These are phyloP conservation scores for Hypomyces rosellus DNA, from an alignment of 2,329 filamentous ascomycete species.

Conservation along the genomic window DNA sequence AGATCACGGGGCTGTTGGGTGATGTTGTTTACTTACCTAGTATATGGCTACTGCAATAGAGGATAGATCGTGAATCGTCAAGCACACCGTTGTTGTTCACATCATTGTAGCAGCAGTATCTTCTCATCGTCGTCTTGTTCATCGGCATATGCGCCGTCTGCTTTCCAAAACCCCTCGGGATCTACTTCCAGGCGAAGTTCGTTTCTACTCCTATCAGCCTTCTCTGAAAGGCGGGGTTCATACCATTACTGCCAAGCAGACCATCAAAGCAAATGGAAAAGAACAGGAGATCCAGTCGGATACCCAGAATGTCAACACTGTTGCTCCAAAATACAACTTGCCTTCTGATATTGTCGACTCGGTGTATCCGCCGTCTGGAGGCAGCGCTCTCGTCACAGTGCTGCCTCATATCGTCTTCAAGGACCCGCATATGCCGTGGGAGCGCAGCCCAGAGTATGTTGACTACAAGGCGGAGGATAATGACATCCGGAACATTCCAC, in stretches of 20 bases:
- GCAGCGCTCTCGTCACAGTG: conserved; percentile 21
- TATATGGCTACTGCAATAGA: too few species aligned
- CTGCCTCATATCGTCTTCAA: conserved; percentile 38
- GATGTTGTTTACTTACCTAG: too few species aligned
- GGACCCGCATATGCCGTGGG: conserved; percentile 37
- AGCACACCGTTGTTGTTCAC: too few species aligned
- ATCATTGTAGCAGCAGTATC: too few species aligned
- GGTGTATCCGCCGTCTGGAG: conserved; percentile 26
- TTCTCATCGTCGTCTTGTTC: too few species aligned
- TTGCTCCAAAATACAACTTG: conserved; percentile 1
- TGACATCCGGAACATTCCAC: conserved; percentile 18
- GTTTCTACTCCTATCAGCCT: too few species aligned
- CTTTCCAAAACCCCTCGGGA: too few species aligned
- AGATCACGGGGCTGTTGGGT: too few species aligned
- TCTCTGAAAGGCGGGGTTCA: not conserved
- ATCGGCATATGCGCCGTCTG: too few species aligned
- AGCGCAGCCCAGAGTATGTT: conserved; percentile 15
- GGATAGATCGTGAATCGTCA: too few species aligned
- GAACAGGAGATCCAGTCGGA: not conserved
- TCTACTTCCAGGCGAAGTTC: too few species aligned
- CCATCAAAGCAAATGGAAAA: not conserved
- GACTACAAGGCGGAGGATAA: not conserved
- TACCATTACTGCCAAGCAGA: not conserved
- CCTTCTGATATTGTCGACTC: not conserved
- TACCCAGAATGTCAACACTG: not conserved